These are phyloP conservation scores for Neckera pumila DNA, from an alignment of 225 moss, liverwort and hornwort species.

Conservation along the genomic window DNA sequence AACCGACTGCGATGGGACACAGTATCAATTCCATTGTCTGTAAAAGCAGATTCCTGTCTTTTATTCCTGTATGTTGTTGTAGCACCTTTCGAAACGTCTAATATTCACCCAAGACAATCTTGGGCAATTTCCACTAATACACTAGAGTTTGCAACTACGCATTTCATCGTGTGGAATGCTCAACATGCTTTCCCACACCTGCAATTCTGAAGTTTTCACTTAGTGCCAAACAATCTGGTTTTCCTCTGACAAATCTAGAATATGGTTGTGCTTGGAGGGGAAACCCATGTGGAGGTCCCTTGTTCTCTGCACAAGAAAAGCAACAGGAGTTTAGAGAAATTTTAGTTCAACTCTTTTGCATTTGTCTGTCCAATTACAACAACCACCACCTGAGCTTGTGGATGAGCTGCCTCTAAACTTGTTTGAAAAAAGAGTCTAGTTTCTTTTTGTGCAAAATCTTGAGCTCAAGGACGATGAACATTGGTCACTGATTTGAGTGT, in stretches of 20 bases:
- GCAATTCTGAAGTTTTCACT: neutral
- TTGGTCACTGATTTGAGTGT: neutral
- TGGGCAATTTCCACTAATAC: too few relatives aligned
- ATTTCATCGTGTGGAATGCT: neutral
- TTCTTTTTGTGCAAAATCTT: neutral
- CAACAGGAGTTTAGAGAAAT: neutral
- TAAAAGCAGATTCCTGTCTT: neutral
- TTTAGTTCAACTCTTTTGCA: neutral
- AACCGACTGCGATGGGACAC: neutral
- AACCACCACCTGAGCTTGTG: neutral
- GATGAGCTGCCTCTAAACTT: neutral
- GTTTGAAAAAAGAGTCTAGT: neutral
- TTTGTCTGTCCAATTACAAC: neutral
- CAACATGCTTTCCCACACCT: neutral
- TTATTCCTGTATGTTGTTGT: neutral
- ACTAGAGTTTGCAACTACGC: neutral
- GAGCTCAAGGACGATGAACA: neutral
- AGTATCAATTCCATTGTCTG: neutral
- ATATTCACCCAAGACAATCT: neutral
- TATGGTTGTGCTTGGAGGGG: neutral
- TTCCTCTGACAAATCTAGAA: neutral
- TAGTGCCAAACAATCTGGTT: neutral
- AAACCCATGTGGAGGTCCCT: neutral
- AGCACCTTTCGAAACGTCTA: neutral
- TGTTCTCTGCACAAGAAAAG: neutral